A percentile compares a stretch with the other conserved stretches of the same genome.
phyloP scores from a whole-genome alignment of 495 filamentous ascomycete genomes.

The Penicillium bialowiezense region DNA sequence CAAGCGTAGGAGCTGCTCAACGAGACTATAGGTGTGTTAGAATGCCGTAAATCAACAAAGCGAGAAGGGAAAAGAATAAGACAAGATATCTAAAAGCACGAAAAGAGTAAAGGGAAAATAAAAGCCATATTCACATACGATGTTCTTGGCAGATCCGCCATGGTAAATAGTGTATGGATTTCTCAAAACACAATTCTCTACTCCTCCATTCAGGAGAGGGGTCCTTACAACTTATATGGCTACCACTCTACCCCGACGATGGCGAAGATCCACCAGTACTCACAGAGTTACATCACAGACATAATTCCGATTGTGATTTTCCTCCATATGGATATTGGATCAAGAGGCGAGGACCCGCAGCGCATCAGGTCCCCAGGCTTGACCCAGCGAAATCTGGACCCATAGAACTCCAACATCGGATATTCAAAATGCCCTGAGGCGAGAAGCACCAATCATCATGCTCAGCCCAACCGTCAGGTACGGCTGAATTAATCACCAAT shows the following conservation, averaged over 20 bases:
- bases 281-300: slow-evolving; percentile 7
- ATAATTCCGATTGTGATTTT: slow-evolving; percentile 1
- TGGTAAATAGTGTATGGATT: slow-evolving; percentile 2
- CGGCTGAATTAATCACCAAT: not conserved
- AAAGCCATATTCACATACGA: slow-evolving; percentile 1
- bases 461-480: not conserved
- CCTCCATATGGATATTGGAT: slow-evolving; percentile 9
- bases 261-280: not conserved
- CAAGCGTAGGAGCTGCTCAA: slow-evolving; percentile 12
- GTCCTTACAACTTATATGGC: not conserved
- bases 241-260: not conserved
- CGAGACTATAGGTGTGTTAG: slow-evolving; percentile 6
- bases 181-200: not conserved
- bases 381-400: not conserved
- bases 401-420: slow-evolving; percentile 2
- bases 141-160: slow-evolving; percentile 6
- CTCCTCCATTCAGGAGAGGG: not conserved
- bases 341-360: slow-evolving; percentile 1
- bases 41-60: not conserved
- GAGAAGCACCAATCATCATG: not conserved
- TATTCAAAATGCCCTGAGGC: not conserved
- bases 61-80: not conserved
- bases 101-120: not conserved
- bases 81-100: not conserved
- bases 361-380: not conserved